A percentile compares a stretch with the other conserved stretches of the same genome.
phyloP scores from a whole-genome alignment of 495 filamentous ascomycete species.

The Xylaria scruposa region DNA sequence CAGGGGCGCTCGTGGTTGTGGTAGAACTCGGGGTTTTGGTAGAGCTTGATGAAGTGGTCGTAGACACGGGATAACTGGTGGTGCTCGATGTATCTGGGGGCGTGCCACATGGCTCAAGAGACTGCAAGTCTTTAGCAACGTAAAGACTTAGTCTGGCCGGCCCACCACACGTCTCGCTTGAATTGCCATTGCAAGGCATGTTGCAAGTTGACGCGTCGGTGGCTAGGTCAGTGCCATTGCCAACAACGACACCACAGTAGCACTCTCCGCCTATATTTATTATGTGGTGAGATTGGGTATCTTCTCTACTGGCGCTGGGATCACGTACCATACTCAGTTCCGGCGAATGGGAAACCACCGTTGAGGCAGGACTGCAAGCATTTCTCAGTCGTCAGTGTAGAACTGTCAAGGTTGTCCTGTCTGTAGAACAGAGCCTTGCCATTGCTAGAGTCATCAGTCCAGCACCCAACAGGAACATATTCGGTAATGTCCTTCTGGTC shows the following conservation, averaged over 20 bases:
- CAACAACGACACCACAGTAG: constrained; percentile 56
- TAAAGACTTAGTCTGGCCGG: constrained; percentile 52
- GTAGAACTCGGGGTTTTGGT: constrained; percentile 13
- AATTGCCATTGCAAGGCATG: constrained; percentile 57
- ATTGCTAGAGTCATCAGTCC: constrained; percentile 54
- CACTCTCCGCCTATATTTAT: constrained; percentile 40
- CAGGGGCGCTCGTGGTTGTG: constrained; percentile 38
- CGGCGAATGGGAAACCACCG: constrained; percentile 57
- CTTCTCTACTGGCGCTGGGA: background rate
- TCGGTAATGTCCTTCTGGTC: constrained; percentile 46
- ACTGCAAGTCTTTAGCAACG: constrained; percentile 49
- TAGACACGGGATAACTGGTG: background rate
- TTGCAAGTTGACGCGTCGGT: constrained; percentile 43
- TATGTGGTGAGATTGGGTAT: constrained; percentile 23
- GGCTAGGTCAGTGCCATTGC: constrained; percentile 52
- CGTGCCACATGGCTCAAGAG: constrained; percentile 52
- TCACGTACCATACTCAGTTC: constrained; percentile 52
- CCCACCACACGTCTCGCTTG: constrained; percentile 55
- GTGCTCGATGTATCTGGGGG: constrained; percentile 35
- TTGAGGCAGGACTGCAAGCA: constrained; percentile 56
- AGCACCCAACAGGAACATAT: constrained; percentile 62
- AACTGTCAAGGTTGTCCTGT: constrained; percentile 45
- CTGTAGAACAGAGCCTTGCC: constrained; percentile 59
- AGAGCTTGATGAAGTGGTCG: constrained; percentile 2
- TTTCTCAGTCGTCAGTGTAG: constrained; percentile 49